Evolutionary conservation across 2,329 filamentous ascomycete species (phyloP).

Genomic region (Diaporthe ilicicola): DNA sequence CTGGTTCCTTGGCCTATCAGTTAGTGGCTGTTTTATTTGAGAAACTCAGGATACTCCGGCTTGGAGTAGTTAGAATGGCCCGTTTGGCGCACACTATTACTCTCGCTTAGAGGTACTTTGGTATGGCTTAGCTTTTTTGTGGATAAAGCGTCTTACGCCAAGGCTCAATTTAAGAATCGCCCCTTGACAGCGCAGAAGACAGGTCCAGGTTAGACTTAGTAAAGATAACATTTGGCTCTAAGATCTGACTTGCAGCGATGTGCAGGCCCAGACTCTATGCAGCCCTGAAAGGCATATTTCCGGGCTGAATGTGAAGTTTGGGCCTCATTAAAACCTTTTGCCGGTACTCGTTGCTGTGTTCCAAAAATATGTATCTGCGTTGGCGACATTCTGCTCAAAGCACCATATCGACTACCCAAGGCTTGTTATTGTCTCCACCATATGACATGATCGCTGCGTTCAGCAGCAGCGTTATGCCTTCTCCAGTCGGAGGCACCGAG

Average conservation of each 20-base stretch:
- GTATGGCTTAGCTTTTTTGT: neutral
- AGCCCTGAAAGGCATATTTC: neutral
- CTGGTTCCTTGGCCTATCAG: neutral
- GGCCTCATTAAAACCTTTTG: too few species aligned
- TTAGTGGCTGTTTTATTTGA: neutral
- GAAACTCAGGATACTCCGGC: neutral
- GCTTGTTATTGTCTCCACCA: neutral
- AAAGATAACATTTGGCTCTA: neutral
- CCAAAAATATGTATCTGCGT: too few species aligned
- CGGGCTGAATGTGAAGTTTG: neutral
- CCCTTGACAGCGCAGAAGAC: neutral
- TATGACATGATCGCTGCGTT: neutral
- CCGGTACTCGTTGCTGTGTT: too few species aligned
- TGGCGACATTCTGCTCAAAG: neutral
- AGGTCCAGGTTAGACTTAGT: neutral
- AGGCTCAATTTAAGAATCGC: neutral
- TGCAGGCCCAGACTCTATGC: neutral
- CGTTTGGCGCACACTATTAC: neutral
- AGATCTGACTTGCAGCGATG: neutral
- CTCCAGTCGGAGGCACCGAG: neutral
- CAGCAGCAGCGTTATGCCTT: neutral
- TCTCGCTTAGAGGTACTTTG: neutral
- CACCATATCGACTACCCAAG: neutral
- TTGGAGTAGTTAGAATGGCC: neutral
- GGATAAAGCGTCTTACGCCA: neutral